phyloP scores from a whole-genome alignment of 768 basidiomycete species.

The Paxillus involutus region DNA sequence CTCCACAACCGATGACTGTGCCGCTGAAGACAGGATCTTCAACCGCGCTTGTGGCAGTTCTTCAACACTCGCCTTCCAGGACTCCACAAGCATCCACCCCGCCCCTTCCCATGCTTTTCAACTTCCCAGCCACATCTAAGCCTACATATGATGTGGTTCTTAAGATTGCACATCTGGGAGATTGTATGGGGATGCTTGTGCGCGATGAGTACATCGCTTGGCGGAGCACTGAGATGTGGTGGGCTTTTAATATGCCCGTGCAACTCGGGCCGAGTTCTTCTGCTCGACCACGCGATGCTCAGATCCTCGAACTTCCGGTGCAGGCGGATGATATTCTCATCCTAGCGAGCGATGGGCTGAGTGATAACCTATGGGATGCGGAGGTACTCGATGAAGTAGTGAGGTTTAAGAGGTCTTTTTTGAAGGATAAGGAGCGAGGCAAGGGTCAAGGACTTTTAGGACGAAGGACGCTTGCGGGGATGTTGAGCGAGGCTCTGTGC shows the following conservation, averaged over 20 bases:
- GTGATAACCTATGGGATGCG: conserved; percentile 88
- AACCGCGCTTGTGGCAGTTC: conserved; percentile 65
- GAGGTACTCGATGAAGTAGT: conserved; percentile 82
- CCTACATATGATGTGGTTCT: conserved; percentile 58
- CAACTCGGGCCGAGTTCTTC: conserved; percentile 62
- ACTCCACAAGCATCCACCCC: conserved; percentile 15
- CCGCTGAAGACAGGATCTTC: conserved; percentile 63
- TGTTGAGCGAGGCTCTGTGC: conserved; percentile 79
- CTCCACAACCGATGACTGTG: conserved; percentile 20
- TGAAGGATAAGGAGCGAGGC: conserved; percentile 20
- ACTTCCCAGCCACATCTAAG: conserved; percentile 25
- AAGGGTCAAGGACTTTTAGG: conserved; percentile 34
- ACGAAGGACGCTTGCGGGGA: conserved; percentile 58
- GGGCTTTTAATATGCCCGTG: conserved; percentile 69
- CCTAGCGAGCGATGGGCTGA: conserved; percentile 77
- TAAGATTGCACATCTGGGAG: conserved; percentile 82
- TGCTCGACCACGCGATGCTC: conserved; percentile 68
- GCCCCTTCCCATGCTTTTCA: conserved; percentile 17
- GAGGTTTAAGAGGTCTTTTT: conserved; percentile 48
- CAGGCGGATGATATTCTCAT: conserved; percentile 74
- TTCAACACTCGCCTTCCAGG: conserved; percentile 41
- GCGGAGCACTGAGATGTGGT: conserved; percentile 94
- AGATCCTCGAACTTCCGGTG: conserved; percentile 68
- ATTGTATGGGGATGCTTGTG: conserved; percentile 86
- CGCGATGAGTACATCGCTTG: conserved; percentile 78